Base-by-base conservation (phyloP, 495 filamentous ascomycete species). In the Cryomyces minteri region DNA sequence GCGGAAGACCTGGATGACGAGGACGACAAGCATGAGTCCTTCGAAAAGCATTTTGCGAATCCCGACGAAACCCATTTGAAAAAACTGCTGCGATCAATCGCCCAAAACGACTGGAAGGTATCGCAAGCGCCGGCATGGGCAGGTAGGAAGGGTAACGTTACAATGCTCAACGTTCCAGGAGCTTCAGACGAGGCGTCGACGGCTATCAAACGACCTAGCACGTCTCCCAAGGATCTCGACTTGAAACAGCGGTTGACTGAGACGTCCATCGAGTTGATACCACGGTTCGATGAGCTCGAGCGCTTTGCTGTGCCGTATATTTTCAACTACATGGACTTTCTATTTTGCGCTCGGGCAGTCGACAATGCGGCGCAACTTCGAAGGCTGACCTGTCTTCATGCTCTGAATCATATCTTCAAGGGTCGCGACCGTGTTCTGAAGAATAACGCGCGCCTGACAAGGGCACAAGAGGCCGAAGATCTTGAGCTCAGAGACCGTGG, bases 381-480 rank as follows among this genome's bases (percentile, higher is more conserved):
- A 40, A 72, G 75, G 32, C 66, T 94, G 43, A 67, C 77, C n/a
- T 83, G 80, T 47, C 64, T 95, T 6, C 90, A 98, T 57, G 73
- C 75, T 5, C 63, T 94, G 10, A 96, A 95, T 59, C 90, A 95
- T 57, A 65, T 95, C 29, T 77, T 92, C 60, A 94, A 93, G 60
- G 95, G 88, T 10, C 81, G 90, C 43, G 88, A 94, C 53, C 76
- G 75, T 31, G 80, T 98, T 0, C 73, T 95, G 45, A 96, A 92
- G 60, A 94, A 94, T 62, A 94, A 86, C 54, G 74, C 79, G 18
- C 80, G 77, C 44, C 65, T 92, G 8, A 65, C n/a, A n/a, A n/a
- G n/a, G n/a, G n/a, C n/a, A 6, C 52, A 51, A 3, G 58, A 70
- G 28, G 55, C 61, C n/a, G 66, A 62, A 12, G 71, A 74, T 40